Conservation (phyloP, 2,329 filamentous ascomycete genomes). For the Stylonectria norvegica region DNA sequence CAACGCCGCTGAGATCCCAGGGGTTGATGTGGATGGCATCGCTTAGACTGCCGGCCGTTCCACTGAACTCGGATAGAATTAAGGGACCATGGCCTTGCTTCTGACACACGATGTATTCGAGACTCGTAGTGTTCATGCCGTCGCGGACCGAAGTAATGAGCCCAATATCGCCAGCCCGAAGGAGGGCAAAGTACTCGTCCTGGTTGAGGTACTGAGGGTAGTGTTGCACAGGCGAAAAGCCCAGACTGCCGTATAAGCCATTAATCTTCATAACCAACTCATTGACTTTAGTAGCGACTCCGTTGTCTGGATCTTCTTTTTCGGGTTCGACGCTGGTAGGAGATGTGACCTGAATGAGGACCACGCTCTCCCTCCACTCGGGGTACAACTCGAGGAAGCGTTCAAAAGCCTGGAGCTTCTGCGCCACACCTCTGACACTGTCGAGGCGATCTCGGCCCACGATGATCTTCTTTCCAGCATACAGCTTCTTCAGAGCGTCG, state of each 20-base stretch:
- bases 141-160: slow-evolving; percentile 94
- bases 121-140: slow-evolving; percentile 95
- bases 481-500: slow-evolving; percentile 68
- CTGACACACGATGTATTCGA: slow-evolving; percentile 93
- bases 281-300: slow-evolving; percentile 83
- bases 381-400: slow-evolving; percentile 86
- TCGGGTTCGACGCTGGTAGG: slow-evolving; percentile 78
- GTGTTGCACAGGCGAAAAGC: slow-evolving; percentile 88
- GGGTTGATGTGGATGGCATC: slow-evolving; percentile 95
- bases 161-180: slow-evolving; percentile 84
- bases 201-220: slow-evolving; percentile 89
- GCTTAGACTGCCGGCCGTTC: slow-evolving; percentile 79
- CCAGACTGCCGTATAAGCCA: slow-evolving; percentile 80
- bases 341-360: slow-evolving; percentile 92
- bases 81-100: slow-evolving; percentile 81
- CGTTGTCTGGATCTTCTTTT: slow-evolving; percentile 71
- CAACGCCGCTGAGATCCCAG: slow-evolving; percentile 84
- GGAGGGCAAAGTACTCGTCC: slow-evolving; percentile 91
- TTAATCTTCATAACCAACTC: slow-evolving; percentile 91
- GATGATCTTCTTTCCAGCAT: slow-evolving; percentile 89
- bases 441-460: slow-evolving; percentile 93
- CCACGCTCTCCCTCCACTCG: slow-evolving; percentile 87
- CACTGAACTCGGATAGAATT: slow-evolving; percentile 95
- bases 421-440: slow-evolving; percentile 87
- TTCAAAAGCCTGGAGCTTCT: slow-evolving; percentile 93